Base-by-base conservation (phyloP, 192 early-diverging fungal species). In the Coemansia sp. region DNA sequence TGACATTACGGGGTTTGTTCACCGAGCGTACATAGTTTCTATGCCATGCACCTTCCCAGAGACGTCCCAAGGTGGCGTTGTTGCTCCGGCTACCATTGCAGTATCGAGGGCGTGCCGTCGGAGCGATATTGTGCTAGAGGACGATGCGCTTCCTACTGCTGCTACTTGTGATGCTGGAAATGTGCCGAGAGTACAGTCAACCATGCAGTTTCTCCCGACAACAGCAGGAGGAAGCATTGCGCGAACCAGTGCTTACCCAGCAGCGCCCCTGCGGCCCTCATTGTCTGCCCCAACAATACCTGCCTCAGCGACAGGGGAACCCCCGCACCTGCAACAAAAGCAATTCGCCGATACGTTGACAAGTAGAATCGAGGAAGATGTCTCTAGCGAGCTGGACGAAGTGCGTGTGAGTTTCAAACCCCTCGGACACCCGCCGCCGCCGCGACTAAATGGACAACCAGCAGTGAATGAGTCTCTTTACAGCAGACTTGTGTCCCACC, bases 11-110 rank as follows among this genome's bases (percentile, higher is more conserved):
- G 71, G 55, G 21, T 82, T 82, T 68, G 79, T 71, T 10, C 79
- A 82, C 58, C 74, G 72, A 0, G 74, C 79, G 4, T 76, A 62
- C 48, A 66, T 74, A 25, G 19, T 82, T 2, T 76, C 79, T 17
- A 64, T 66, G 68, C 74, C 79, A 42, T 61, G 62, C 21, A 41
- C 71, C 27, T 82, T 76, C 38, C 79, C 78, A 5, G 38, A 55
- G 51, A 29, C 51, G 65, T 23, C 51, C 15, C 50, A 46, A n/a
- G 23, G 42, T 58, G 62, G 78, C 44, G 62, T 69, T 15, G 25
- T 80, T 37, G 79, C 48, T 1, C 65, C 71, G 15, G 79, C 79
- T 2, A 67, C 74, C 21, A 68, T 76, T 48, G 32, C 79, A 2
- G 12, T 74, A 50, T 64, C 74, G 21, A 45, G 36, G 44, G 71